Evolutionary conservation across 73 alveolate genomes (phyloP).

Genomic region (Durusdinium trenchii): DNA sequence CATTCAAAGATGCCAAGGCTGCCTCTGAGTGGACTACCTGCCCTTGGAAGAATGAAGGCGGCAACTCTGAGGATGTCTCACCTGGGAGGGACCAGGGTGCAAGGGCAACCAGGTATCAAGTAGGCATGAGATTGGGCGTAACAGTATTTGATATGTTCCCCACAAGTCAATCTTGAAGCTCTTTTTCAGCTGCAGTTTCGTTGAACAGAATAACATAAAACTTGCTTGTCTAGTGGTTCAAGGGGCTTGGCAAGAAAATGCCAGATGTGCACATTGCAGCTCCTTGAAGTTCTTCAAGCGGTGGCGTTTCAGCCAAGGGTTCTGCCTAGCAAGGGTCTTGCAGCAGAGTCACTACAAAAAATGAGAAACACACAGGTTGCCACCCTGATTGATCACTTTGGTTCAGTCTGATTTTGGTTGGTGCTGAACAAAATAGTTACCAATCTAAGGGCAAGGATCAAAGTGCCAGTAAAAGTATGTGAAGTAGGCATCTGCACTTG

Average conservation of each 20-base stretch:
- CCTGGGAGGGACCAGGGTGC: background rate
- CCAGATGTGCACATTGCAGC: conserved; percentile 54
- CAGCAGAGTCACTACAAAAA: background rate
- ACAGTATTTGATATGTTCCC: too few relatives aligned
- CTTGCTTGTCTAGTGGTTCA: background rate
- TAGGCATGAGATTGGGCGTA: too few relatives aligned
- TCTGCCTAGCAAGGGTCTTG: background rate
- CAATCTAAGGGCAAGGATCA: background rate
- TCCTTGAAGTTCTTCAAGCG: conserved; percentile 2
- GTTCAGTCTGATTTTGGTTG: background rate
- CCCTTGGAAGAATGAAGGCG: background rate
- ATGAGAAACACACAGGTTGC: background rate
- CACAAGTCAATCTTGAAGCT: too few relatives aligned
- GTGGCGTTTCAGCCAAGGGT: conserved; percentile 41
- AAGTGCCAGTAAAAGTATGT: conserved; percentile 1
- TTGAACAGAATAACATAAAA: too few relatives aligned
- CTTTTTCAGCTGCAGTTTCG: too few relatives aligned
- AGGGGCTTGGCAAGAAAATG: conserved; percentile 14
- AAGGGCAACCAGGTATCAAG: background rate
- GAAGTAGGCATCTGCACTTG: background rate
- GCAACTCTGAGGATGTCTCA: conserved; percentile 22
- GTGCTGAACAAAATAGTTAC: background rate
- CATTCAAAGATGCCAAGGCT: conserved; percentile 4
- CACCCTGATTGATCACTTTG: background rate
- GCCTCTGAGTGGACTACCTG: background rate